Conservation (phyloP, 305 asterid species). For the Nicotiana rustica region DNA sequence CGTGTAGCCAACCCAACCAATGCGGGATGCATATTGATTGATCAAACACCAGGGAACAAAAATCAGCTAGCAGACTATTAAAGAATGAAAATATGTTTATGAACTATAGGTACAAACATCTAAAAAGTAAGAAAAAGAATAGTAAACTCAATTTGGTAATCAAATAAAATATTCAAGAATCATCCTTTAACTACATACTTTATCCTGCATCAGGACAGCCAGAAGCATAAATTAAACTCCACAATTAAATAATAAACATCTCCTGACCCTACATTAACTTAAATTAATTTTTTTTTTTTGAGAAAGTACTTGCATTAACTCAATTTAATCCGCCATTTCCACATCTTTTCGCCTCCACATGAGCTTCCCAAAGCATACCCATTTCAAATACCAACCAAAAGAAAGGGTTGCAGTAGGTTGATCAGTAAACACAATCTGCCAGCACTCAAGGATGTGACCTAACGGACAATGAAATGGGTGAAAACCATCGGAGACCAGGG, state of each 20-base stretch:
- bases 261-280: not conserved
- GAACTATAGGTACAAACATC: not conserved
- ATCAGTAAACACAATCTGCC: no score
- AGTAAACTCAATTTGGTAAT: not conserved
- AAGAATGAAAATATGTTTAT: not conserved
- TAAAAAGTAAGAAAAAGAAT: not conserved
- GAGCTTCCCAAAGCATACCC: no score
- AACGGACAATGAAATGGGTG: no score
- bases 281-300: no score
- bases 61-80: not conserved
- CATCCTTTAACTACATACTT: not conserved
- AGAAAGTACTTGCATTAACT: no score
- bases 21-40: not conserved
- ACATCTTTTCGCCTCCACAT: no score
- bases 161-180: not conserved
- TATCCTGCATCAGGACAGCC: not conserved
- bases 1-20: not conserved
- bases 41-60: slow-evolving; percentile 2
- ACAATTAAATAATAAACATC: not conserved
- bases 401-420: no score
- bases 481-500: no score
- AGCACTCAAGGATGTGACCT: no score
- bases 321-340: no score
- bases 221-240: not conserved
- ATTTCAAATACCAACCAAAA: no score